Base-by-base conservation (phyloP, 495 filamentous ascomycete species). In the Letharia lupina region DNA sequence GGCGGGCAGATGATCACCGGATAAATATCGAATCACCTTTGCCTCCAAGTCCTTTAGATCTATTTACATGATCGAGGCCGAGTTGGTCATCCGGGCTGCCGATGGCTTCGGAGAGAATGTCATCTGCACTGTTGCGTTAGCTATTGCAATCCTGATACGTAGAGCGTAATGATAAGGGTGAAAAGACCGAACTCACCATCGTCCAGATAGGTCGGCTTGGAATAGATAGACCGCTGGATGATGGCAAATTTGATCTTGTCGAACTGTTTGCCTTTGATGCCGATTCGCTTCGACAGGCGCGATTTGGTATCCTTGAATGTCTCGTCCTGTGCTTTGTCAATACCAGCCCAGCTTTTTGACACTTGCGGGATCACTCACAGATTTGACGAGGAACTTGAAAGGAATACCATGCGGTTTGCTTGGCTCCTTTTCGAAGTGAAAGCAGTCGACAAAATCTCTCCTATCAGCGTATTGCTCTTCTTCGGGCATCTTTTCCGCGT, bases 171-270 rank as follows among this genome's bases (percentile, higher is more conserved):
- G 18, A 44, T 52, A 18, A 9, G 39, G 50, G 23, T 57, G 44
- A 40, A 2, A 20, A 54, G 31, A 31, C 3, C 2, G 42, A 20
- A 74, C 86, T 82, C 79, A 96, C 94, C 92, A 79, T 98, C 94
- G 68, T 84, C 84, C 64, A 99, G 79, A 79, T 96, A 96, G 63
- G 84, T 80, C 7, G 93, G 88, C 70, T 83, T 89, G 28, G 88
- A 84, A 75, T 88, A 95, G 37, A 81, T 75, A 37, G 81, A 75
- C 63, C 89, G 83, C 67, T 85, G 84, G 10, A 97, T 82, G 56
- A 96, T 77, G 8, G 91, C 90, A 79, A 99, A 97, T 76, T 93
- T 96, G 74, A 98, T 92, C 81, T 97, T 99, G 76, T 99, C 94
- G 68, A 98, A 94, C 64, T 90, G 91, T 80, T 98, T 98, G 68